These are phyloP conservation scores for Eutrema heterophyllum DNA, from an alignment of 345 rosid species.

Conservation along the genomic window DNA sequence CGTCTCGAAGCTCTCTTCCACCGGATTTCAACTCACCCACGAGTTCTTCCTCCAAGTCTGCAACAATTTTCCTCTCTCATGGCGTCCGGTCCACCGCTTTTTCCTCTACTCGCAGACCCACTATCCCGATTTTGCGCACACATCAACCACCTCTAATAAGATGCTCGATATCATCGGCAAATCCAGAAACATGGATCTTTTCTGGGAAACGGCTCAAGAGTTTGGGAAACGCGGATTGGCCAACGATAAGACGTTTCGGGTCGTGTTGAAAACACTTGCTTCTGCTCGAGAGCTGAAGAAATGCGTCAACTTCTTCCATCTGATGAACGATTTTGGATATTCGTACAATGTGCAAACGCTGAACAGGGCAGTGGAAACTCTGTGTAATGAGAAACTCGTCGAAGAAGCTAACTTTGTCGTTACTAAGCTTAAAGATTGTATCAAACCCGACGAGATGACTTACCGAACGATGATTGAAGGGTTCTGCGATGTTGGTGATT, in stretches of 20 bases:
- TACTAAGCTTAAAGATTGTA: constrained; percentile 48
- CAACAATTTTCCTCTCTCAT: constrained; percentile 71
- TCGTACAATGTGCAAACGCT: constrained; percentile 43
- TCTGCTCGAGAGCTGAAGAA: constrained; percentile 66
- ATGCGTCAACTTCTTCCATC: constrained; percentile 57
- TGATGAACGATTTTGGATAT: constrained; percentile 59
- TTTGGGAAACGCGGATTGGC: constrained; percentile 48
- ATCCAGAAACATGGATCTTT: constrained; percentile 64
- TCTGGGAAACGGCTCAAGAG: constrained; percentile 56
- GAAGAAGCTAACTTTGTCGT: constrained; percentile 67
- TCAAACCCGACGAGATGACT: constrained; percentile 48
- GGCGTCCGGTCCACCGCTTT: constrained; percentile 83
- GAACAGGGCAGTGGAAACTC: constrained; percentile 47
- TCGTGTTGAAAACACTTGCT: constrained; percentile 57
- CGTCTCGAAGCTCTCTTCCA: constrained; percentile 51
- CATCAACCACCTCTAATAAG: constrained; percentile 58
- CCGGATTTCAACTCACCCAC: constrained; percentile 36
- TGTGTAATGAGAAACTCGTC: constrained; percentile 51
- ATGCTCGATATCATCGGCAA: constrained; percentile 54
- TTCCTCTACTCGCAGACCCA: constrained; percentile 48
- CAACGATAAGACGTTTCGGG: constrained; percentile 62
- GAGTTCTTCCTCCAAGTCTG: constrained; percentile 90
- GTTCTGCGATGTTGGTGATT: constrained; percentile 59
- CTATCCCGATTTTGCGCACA: constrained; percentile 41
- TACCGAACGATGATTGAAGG: constrained; percentile 61